Base-by-base conservation (phyloP, 2,329 filamentous ascomycete species). In the Fusarium palustre region DNA sequence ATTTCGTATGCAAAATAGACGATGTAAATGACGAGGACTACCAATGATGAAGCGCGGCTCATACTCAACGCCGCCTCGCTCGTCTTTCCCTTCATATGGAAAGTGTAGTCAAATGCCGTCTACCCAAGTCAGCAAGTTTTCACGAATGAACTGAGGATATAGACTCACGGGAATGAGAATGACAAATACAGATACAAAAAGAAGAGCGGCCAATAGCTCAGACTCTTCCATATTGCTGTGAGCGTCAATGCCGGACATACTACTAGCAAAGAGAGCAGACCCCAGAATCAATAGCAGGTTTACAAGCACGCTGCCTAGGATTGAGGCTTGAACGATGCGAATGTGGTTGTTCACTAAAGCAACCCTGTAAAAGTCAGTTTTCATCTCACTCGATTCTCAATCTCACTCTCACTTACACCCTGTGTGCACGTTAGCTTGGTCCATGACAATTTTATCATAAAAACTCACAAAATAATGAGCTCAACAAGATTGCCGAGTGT, bases 1-100 rank as follows among this genome's bases (percentile, higher is more conserved):
- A 95, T 85, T 78, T 94, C 92, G 78, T 94, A 93, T 68, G 90
- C 81, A 7, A 95, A 87, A 71, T 94, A 95, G 54, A 89, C 85
- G 22, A 83, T 85, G 76, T 95, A 95, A 18, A 93, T 88, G 30
- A 92, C 76, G 2, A 95, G 81, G 2, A 94, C 84, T 43, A 94
- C 88, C 42, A 95, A 85, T 74, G 91, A 92, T 2, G 92, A 93
- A 55, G 91, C 91, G 52, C 92, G 88, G 77, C 91, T 94, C 74
- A 95, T 90, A 74, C 91, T 86, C 43, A 95, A 79, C 0, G 91
- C 91, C 43, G 87, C 84, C 3, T 75, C 78, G 59, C 91, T 86
- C 7, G 90, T 89, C n/a, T 83, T 80, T 1, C 78, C 76, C 11
- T 80, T 80, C 66, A 86, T 81, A n/a, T 81, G 85, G 78, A 92